Percentiles rank a stretch among this genome's conserved stretches.
Evolutionary conservation across 306 rosid species (phyloP).

Genomic region (Senna siamea): DNA sequence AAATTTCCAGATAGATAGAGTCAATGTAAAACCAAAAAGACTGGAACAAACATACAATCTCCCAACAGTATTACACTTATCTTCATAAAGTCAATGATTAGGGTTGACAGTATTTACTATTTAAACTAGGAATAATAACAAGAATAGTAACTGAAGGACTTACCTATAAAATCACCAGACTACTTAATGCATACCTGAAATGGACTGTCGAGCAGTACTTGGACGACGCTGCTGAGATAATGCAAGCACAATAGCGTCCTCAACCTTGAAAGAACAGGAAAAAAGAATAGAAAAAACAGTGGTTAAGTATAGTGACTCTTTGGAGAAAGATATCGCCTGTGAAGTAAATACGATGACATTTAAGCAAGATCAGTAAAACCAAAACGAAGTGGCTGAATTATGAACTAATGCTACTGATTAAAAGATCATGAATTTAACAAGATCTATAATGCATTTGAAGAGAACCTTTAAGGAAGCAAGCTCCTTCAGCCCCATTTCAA

Average conservation of each 20-base stretch:
- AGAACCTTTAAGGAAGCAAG: constrained; percentile 90
- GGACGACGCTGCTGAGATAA: constrained; percentile 86
- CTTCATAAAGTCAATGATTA: constrained; percentile 12
- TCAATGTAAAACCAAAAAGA: no score
- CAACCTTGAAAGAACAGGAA: constrained; percentile 57
- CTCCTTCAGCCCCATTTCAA: constrained; percentile 96
- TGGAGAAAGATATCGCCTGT: constrained; percentile 21
- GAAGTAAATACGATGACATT: constrained; percentile 27
- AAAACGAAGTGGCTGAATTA: constrained; percentile 15
- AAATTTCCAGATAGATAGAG: neutral
- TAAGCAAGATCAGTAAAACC: constrained; percentile 29
- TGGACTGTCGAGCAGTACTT: constrained; percentile 70
- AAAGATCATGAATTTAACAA: constrained; percentile 28
- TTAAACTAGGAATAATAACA: constrained; percentile 20
- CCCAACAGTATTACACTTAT: neutral
- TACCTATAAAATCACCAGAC: neutral
- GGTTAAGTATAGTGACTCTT: constrained; percentile 11
- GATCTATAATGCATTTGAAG: constrained; percentile 26
- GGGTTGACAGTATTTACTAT: constrained; percentile 16
- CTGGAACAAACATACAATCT: neutral
- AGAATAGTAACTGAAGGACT: constrained; percentile 36
- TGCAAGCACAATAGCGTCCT: constrained; percentile 87
- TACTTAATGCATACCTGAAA: constrained; percentile 57
- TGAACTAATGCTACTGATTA: neutral
- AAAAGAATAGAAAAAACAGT: constrained; percentile 28